phyloP scores from a whole-genome alignment of 805 yeast genomes.

The Spathaspora hagerdaliae region DNA sequence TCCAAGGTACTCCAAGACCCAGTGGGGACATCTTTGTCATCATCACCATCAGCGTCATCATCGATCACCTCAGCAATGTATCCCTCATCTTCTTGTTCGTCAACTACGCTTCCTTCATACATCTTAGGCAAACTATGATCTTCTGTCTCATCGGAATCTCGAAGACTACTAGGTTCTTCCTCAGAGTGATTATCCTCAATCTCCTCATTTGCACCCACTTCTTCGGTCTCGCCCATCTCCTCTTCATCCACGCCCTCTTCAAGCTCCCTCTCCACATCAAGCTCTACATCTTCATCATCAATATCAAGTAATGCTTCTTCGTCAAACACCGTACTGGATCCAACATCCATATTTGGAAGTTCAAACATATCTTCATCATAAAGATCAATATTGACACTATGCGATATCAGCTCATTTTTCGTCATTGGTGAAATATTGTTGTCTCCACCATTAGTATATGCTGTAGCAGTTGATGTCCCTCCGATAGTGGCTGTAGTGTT shows the following conservation, averaged over 20 bases:
- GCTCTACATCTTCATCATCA: neutral
- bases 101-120: constrained; percentile 1
- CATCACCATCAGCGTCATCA: neutral
- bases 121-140: neutral
- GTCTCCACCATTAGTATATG: no score
- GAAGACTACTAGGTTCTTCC: no score
- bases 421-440: no score
- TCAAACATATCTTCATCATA: neutral
- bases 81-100: neutral
- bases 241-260: neutral
- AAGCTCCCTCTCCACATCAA: neutral
- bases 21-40: neutral
- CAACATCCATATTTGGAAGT: neutral
- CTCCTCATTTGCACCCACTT: neutral
- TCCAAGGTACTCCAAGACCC: neutral
- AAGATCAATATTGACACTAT: neutral
- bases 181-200: no score
- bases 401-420: no score
- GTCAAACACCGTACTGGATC: neutral
- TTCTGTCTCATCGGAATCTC: neutral
- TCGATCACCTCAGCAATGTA: neutral
- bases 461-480: no score
- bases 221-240: neutral
- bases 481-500: no score
- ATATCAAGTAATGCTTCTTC: neutral